A percentile compares a stretch with the other conserved stretches of the same genome.
Evolutionary conservation across 1,284 basidiomycete genomes (phyloP).

Genomic region (Puccinia coronata): DNA sequence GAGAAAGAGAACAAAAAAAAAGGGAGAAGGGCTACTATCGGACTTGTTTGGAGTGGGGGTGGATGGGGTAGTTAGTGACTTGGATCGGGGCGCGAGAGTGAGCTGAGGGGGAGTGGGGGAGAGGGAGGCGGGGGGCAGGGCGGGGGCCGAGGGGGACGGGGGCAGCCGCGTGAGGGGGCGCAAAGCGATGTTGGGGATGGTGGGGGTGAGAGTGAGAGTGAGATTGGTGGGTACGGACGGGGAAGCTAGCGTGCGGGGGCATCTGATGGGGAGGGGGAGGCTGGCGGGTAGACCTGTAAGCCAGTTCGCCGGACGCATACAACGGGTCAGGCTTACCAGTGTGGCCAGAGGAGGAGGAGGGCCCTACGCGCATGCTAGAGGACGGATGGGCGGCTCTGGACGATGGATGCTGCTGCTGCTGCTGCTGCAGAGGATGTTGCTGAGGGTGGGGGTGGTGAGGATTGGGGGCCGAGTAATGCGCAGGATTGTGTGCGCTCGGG

Average conservation of each 20-base stretch:
- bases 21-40: neutral
- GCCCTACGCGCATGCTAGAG: neutral
- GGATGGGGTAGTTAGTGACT: neutral
- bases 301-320: neutral
- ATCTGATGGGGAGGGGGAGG: neutral
- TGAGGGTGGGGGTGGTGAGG: conserved; percentile 26
- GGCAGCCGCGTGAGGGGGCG: neutral
- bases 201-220: neutral
- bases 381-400: neutral
- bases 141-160: neutral
- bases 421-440: conserved; percentile 10
- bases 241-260: neutral
- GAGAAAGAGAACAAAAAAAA: neutral
- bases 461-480: conserved; percentile 36
- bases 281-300: neutral
- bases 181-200: no score
- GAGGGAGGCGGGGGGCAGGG: no score
- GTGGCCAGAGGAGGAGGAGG: neutral
- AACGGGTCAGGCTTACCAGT: neutral
- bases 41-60: conserved; percentile 6
- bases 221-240: neutral
- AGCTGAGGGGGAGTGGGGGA: neutral
- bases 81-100: neutral
- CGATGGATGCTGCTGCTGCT: conserved; percentile 3
- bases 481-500: conserved; percentile 50